These are phyloP conservation scores for Heliocybe sulcata DNA, from an alignment of 1,284 basidiomycete species.

Conservation along the genomic window DNA sequence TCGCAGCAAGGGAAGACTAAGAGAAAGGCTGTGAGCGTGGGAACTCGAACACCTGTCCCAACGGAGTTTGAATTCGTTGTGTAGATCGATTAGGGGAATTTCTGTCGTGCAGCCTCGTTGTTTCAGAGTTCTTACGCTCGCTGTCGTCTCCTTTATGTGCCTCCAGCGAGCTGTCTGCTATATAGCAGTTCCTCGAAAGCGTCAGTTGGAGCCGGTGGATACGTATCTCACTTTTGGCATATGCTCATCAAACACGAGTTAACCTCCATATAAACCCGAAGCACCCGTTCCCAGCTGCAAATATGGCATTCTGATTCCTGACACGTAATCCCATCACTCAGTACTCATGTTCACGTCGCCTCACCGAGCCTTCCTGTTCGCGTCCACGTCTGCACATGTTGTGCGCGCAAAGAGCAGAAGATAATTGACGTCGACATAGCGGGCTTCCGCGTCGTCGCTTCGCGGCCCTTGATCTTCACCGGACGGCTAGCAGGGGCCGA, in stretches of 20 bases:
- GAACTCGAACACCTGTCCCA: neutral
- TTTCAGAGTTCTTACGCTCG: neutral
- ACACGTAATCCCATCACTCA: neutral
- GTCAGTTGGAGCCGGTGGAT: neutral
- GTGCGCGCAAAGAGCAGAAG: neutral
- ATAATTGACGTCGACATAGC: neutral
- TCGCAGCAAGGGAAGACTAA: conserved; percentile 1
- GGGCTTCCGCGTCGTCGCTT: neutral
- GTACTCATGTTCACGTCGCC: neutral
- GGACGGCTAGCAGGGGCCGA: neutral
- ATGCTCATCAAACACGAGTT: neutral
- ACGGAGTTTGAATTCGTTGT: conserved; percentile 1
- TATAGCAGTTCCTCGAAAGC: neutral
- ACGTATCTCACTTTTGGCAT: neutral
- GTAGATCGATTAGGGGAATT: neutral
- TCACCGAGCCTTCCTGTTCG: neutral
- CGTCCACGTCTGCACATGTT: neutral
- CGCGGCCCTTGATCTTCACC: neutral
- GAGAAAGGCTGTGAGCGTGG: conserved; percentile 4
- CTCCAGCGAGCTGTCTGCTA: neutral
- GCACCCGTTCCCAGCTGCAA: neutral
- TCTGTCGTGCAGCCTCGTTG: neutral
- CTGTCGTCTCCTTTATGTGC: neutral
- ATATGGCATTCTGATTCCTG: neutral
- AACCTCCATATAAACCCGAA: neutral